Evolutionary conservation across 192 early-diverging fungal genomes (phyloP).

Genomic region (Coemansia sp.): DNA sequence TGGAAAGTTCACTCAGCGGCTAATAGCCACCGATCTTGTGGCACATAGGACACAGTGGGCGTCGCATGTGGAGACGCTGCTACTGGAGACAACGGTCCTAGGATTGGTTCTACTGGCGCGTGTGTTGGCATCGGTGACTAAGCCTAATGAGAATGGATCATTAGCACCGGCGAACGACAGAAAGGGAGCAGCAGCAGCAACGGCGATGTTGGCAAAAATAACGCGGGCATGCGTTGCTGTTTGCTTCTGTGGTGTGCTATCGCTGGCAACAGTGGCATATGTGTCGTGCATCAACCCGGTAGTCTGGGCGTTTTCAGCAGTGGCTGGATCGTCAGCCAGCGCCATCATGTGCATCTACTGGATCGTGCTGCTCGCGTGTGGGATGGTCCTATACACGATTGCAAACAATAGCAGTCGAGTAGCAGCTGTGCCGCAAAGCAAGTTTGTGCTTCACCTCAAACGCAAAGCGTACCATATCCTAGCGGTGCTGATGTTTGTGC

Average conservation of each 20-base stretch:
- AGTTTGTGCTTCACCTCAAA: slow-evolving; percentile 61
- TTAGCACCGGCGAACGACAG: neutral
- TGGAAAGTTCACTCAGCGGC: neutral
- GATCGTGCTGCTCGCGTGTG: slow-evolving; percentile 13
- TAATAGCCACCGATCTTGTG: neutral
- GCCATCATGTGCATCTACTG: slow-evolving; percentile 26
- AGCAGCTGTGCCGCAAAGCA: neutral
- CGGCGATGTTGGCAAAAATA: neutral
- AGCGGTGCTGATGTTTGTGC: slow-evolving; percentile 83
- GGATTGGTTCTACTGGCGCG: slow-evolving; percentile 14
- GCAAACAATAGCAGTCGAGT: neutral
- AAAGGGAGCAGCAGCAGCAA: neutral
- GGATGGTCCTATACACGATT: neutral
- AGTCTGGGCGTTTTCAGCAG: slow-evolving; percentile 3
- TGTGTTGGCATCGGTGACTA: neutral
- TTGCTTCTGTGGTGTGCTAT: neutral
- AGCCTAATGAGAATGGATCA: neutral
- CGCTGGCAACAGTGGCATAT: slow-evolving; percentile 8
- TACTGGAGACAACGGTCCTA: slow-evolving; percentile 17
- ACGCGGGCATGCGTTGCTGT: neutral
- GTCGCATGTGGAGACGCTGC: slow-evolving; percentile 11
- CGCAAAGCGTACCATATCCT: slow-evolving; percentile 88
- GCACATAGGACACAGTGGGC: slow-evolving; percentile 4
- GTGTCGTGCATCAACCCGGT: slow-evolving; percentile 7
- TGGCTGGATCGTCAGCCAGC: slow-evolving; percentile 3